Evolutionary conservation across 2,329 filamentous ascomycete genomes (phyloP).

Genomic region (Camptophora hylomeconis): DNA sequence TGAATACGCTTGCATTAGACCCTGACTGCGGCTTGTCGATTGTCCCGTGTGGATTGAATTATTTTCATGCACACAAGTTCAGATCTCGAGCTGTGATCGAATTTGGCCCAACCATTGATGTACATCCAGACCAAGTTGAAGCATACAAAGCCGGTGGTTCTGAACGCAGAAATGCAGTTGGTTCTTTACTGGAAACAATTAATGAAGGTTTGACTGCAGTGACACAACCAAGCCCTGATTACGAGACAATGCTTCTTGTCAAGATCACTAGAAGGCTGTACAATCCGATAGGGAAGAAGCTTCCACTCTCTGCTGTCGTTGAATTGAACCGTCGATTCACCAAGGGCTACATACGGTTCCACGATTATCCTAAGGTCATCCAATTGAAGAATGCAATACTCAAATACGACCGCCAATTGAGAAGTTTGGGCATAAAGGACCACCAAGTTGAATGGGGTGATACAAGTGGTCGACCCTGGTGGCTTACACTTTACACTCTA

Average conservation of each 20-base stretch:
- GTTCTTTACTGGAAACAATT: constrained; percentile 70
- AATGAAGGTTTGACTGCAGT: constrained; percentile 76
- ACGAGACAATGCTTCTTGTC: constrained; percentile 89
- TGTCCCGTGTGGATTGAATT: constrained; percentile 97
- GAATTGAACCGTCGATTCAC: constrained; percentile 87
- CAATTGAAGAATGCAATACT: constrained; percentile 62
- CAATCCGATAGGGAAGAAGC: constrained; percentile 84
- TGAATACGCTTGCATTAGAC: constrained; percentile 74
- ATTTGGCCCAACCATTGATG: constrained; percentile 79
- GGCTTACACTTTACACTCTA: constrained; percentile 62
- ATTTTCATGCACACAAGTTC: constrained; percentile 98
- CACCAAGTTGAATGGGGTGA: constrained; percentile 74
- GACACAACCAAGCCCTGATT: constrained; percentile 84
- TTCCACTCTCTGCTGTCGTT: constrained; percentile 81
- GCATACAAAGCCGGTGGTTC: constrained; percentile 72
- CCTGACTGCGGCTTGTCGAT: constrained; percentile 85
- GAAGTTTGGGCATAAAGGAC: constrained; percentile 75
- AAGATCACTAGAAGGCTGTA: constrained; percentile 89
- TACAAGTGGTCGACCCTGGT: constrained; percentile 59
- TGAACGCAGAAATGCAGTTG: constrained; percentile 78
- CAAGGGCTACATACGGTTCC: constrained; percentile 83
- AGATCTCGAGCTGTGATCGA: constrained; percentile 90
- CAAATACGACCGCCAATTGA: constrained; percentile 75
- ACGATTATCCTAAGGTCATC: constrained; percentile 74
- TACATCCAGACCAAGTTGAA: constrained; percentile 68